Evolutionary conservation across 1,284 basidiomycete genomes (phyloP).

Genomic region (Apiotrichum veenhuisii): DNA sequence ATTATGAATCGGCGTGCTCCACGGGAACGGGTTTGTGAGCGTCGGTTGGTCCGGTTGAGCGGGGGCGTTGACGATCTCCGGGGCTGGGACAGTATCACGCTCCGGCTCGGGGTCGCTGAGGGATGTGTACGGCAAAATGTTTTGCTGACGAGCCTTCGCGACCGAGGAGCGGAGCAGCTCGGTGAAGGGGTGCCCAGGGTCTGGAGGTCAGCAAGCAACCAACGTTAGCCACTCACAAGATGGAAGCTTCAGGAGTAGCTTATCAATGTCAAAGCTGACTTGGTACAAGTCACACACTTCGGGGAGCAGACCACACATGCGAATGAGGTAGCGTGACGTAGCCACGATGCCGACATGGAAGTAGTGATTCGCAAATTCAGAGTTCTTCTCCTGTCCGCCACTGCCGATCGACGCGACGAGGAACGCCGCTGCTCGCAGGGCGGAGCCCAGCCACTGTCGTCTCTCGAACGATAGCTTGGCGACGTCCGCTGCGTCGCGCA

Average conservation of each 20-base stretch:
- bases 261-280: slow-evolving; percentile 18
- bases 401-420: slow-evolving; percentile 7
- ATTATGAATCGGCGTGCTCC: slow-evolving; percentile 16
- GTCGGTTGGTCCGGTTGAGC: background rate
- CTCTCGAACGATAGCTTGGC: slow-evolving; percentile 6
- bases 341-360: slow-evolving; percentile 17
- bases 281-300: slow-evolving; percentile 14
- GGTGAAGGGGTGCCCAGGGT: slow-evolving; percentile 7
- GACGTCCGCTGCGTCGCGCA: slow-evolving; percentile 2
- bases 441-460: slow-evolving; percentile 9
- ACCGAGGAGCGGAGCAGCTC: slow-evolving; percentile 2
- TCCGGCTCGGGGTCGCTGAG: slow-evolving; percentile 2
- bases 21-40: slow-evolving; percentile 17
- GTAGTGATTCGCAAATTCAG: slow-evolving; percentile 12
- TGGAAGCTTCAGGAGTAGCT: slow-evolving; percentile 8
- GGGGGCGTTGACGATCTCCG: background rate
- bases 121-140: slow-evolving; percentile 6
- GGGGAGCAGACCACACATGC: slow-evolving; percentile 17
- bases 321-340: slow-evolving; percentile 18
- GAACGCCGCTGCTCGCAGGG: slow-evolving; percentile 9
- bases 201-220: background rate
- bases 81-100: background rate
- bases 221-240: background rate
- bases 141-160: slow-evolving; percentile 3
- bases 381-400: slow-evolving; percentile 4